Base-by-base conservation (phyloP, 768 basidiomycete species). In the Pisolithus orientalis region DNA sequence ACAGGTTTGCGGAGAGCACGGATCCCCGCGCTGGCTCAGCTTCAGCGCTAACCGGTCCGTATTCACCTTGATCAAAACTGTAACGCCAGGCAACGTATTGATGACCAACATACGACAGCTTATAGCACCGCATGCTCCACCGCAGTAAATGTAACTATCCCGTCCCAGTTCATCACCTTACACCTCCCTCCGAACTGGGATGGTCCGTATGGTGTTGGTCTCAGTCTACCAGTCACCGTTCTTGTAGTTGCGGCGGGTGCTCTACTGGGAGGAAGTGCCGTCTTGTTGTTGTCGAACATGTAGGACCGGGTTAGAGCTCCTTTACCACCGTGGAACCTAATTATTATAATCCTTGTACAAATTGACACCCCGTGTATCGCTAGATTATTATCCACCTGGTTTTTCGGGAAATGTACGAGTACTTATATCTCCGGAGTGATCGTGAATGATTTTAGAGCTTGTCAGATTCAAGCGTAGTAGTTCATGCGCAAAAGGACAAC, bases 21-120 rank as follows among this genome's bases (percentile, higher is more conserved):
- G 80, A 85, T 63, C 67, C 72, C 47, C 72, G 74, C 14, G 79
- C 78, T 4, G 87, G 87, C 8, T 83, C 82, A n/a, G 74, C 75
- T 46, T 63, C 75, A 14, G 72, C 83, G n/a, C 67, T 89, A 39
- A 64, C 61, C 38, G 82, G 87, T 85, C 53, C 51, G 76, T 63
- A 37, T 32, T 11, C 13, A 27, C 7, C 10, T 14, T 29, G 31
- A 17, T 31, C 34, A 13, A 34, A 32, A 13, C 34, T 14, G 34
- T 34, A 34, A 11, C 27, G 16, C 32, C 43, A 21, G 42, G 42
- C 25, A 32, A 39, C 50, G 16, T 52, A 31, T 32, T 56, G 50
- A 49, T 39, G 43, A 60, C 50, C 39, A 31, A 28, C 17, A 4
- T 7, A 39, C 45, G 21, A 14, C 59, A 86, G 86, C 75, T n/a